These are phyloP conservation scores for Rhodomyrtus psidioides DNA, from an alignment of 441 rosid species.

Conservation along the genomic window DNA sequence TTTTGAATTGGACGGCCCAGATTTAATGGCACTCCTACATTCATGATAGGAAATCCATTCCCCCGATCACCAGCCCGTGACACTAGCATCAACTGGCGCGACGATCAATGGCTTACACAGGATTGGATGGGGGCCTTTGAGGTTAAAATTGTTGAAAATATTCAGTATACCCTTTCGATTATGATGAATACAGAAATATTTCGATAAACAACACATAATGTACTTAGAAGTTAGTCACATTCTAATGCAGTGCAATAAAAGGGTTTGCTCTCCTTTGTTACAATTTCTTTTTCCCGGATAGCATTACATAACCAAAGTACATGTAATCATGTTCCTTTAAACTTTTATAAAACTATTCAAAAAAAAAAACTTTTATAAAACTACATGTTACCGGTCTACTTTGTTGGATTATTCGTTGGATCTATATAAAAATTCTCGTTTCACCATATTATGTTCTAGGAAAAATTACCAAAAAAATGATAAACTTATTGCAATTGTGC, in stretches of 20 bases:
- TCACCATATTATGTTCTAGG: not conserved
- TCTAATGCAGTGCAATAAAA: not conserved
- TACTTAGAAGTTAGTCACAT: not conserved
- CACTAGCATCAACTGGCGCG: not conserved
- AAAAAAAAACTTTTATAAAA: no score
- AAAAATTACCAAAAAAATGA: no score
- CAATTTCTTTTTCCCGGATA: no score
- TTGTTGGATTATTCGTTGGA: not conserved
- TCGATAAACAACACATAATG: not conserved
- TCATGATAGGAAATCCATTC: no score
- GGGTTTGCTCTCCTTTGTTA: no score
- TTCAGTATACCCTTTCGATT: not conserved
- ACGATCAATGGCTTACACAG: not conserved
- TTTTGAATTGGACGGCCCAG: no score
- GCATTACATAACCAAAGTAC: not conserved
- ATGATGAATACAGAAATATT: not conserved
- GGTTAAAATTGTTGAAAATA: not conserved
- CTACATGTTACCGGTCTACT: not conserved
- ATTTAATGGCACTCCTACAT: no score
- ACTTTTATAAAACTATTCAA: no score
- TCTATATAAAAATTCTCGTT: not conserved
- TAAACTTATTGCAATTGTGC: no score
- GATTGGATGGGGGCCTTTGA: not conserved
- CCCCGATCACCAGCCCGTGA: no score
- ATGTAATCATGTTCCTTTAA: not conserved